Conservation (phyloP, 805 yeast genomes). For the Sugiyamaella lignohabitans region DNA sequence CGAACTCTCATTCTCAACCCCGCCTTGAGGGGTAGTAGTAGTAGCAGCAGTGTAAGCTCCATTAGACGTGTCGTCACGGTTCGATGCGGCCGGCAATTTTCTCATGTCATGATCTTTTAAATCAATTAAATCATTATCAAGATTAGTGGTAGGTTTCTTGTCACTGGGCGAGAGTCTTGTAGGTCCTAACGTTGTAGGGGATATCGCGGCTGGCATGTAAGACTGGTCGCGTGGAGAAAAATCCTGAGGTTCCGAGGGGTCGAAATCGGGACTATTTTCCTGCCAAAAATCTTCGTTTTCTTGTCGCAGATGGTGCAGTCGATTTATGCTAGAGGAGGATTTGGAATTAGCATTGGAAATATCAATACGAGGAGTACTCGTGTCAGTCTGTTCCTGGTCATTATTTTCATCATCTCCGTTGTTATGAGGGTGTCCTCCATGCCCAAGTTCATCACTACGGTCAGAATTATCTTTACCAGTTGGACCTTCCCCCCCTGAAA, state of each 20-base stretch:
- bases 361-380: not conserved
- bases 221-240: slow-evolving; percentile 44
- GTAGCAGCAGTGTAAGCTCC: no score
- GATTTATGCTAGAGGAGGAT: not conserved
- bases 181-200: not conserved
- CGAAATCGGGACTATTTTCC: slow-evolving; percentile 45
- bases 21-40: not conserved
- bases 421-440: not conserved
- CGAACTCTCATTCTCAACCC: not conserved
- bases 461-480: slow-evolving; percentile 14
- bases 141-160: no score
- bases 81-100: not conserved
- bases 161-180: not conserved
- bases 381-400: not conserved
- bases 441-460: slow-evolving; percentile 24
- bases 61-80: not conserved
- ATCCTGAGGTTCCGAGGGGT: slow-evolving; percentile 89
- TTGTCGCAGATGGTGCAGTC: not conserved
- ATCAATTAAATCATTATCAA: not conserved
- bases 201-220: slow-evolving; percentile 2
- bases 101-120: not conserved
- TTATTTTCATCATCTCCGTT: not conserved
- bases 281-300: slow-evolving; percentile 28
- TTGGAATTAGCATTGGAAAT: not conserved
- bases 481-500: slow-evolving; percentile 58